Base-by-base conservation (phyloP, 2,329 filamentous ascomycete species). In the Graphilbum ipis-grandicollis region DNA sequence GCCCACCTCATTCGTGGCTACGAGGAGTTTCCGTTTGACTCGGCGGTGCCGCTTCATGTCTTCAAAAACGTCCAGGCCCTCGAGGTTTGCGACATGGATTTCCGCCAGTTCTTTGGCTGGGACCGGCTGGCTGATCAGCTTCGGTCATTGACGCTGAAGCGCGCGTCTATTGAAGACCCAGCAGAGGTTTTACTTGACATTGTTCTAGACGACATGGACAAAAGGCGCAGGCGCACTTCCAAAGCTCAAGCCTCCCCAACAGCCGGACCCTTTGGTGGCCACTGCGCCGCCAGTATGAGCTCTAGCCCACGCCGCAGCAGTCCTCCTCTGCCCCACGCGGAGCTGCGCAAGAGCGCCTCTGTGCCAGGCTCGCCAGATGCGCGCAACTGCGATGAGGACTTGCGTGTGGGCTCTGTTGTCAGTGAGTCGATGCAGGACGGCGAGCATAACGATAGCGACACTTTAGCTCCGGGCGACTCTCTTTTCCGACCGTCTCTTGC, bases 1-100 rank as follows among this genome's bases (percentile, higher is more conserved):
- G 86, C 88, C 34, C 77, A 80, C 37, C 64, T 94, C 42, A 94
- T 98, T 47, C 72, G 78, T 46, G 88, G 88, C 21, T 96, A 90
- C 52, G 90, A 98, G 56, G 88, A 94, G 56, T 98, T 96, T 47
- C 90, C 90, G 3, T 94, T 96, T 56, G 90, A 98, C 56, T 93
- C 84, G 19, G 90, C 90, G 17, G 90, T 98, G 22, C 90, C 90
- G 17, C 66, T 98, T n/a, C 79, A 93, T 55, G 81, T 82, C 9
- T 96, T 98, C 70, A 96, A 98, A 60, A 98, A 96, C 48, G 64
- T 96, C 37, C 88, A 88, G 57, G 80, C 84, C 18, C 66, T 98
- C 44, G 90, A 98, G 56, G 82, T 98, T 37, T 86, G 79, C 59
- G 86, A 92, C 58, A 79, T 96, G 52, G 90, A 98, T 56, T 94